Base-by-base conservation (phyloP, 768 basidiomycete genomes). In the Dacryopinax spathularia region DNA sequence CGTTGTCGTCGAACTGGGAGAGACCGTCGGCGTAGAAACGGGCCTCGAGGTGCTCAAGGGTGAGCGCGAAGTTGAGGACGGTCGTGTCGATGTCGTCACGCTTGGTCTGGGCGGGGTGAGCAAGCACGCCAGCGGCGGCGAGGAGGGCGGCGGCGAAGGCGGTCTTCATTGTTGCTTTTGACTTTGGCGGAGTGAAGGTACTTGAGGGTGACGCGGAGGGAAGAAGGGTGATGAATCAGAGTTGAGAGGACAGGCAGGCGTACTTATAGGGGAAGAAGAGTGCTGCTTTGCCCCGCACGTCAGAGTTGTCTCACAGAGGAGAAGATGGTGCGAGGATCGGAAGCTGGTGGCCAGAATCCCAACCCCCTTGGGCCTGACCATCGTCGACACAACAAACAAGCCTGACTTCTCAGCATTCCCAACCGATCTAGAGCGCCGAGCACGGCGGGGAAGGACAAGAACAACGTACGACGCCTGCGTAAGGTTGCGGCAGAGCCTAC, bases 1-100 rank as follows among this genome's bases (percentile, higher is more conserved):
- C 84, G 20, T 77, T 78, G 3, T 73, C 68, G 34, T 67, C 66
- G 72, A 84, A 86, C 67, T 76, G 69, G 44, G 63, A 68, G 16
- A 77, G 70, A 65, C 71, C 75, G 20, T 61, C 66, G 39, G 39
- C 39, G 65, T 73, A 72, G 69, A 73, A 74, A 60, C 65, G 59
- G 62, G 70, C 68, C 68, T 73, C 73, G 66, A 75, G 70, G 66
- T 74, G 71, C 66, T 74, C 73, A 34, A 75, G 69, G 63, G 71
- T 73, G 62, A 72, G 65, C 12, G 70, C 70, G 61, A 69, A 72
- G 60, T 72, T 68, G 36, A 72, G 68, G 60, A 72, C 33, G 33
- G 33, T 25, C 9, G 41, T 66, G 64, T 72, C 69, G 66, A 65
- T 67, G 67, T 61, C 43, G 1, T 62, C 41, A 22, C 39, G 39